These are phyloP conservation scores for Pleurotus djamor DNA, from an alignment of 768 basidiomycete genomes.

Conservation along the genomic window DNA sequence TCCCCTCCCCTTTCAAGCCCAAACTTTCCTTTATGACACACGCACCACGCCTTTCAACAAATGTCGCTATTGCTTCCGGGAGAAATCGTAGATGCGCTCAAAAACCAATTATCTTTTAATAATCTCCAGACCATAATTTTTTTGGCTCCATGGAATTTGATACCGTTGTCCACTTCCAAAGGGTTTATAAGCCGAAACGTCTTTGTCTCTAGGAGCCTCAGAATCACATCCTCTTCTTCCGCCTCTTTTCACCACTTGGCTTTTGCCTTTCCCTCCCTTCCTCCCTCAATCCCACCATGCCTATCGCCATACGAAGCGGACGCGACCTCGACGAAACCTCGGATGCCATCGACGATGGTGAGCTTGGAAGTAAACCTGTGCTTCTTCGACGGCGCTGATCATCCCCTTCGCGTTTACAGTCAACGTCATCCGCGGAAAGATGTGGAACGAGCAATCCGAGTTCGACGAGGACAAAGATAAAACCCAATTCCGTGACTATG, in stretches of 20 bases:
- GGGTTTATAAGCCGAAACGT: constrained; percentile 4
- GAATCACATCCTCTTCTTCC: background rate
- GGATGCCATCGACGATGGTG: constrained; percentile 49
- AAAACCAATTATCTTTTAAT: background rate
- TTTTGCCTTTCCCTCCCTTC: background rate
- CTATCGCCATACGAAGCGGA: constrained; percentile 18
- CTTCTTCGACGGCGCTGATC: background rate
- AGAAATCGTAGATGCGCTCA: constrained; percentile 3
- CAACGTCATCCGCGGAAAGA: constrained; percentile 62
- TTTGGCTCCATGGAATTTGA: constrained; percentile 8
- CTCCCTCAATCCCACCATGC: constrained; percentile 18
- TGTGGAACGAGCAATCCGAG: constrained; percentile 55
- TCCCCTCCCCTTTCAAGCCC: background rate
- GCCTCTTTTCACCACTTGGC: constrained; percentile 3
- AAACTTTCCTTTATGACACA: constrained; percentile 4
- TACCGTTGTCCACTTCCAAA: background rate
- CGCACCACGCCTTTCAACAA: background rate
- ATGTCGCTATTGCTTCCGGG: constrained; percentile 1
- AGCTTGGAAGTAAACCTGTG: background rate
- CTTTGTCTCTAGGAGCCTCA: constrained; percentile 4
- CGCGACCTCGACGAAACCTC: constrained; percentile 41
- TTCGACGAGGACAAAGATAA: constrained; percentile 70
- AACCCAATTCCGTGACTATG: constrained; percentile 54
- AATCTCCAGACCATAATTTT: background rate
- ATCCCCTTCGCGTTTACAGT: constrained; percentile 34